phyloP scores from a whole-genome alignment of 2,329 filamentous ascomycete genomes.

The Fusarium mexicanum region DNA sequence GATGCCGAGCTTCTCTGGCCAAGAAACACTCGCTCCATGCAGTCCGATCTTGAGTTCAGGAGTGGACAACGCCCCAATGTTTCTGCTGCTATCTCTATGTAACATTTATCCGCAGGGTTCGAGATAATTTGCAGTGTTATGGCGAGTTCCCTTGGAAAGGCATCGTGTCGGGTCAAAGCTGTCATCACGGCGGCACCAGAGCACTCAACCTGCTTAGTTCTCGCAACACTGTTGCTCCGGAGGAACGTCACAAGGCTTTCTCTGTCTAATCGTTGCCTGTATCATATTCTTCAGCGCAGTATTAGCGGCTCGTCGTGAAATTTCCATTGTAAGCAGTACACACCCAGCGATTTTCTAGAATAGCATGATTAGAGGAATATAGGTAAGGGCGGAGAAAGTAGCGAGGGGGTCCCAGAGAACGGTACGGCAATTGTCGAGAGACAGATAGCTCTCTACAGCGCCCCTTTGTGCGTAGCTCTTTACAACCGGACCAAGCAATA shows the following conservation, averaged over 20 bases:
- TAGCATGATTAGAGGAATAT: fast-evolving
- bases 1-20: neutral
- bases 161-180: fast-evolving
- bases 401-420: neutral
- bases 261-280: neutral
- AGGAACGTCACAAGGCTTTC: neutral
- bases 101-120: fast-evolving
- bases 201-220: too few species aligned
- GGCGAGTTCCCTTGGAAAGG: fast-evolving
- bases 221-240: fast-evolving
- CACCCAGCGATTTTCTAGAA: too few species aligned
- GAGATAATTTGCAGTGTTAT: fast-evolving
- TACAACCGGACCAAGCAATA: fast-evolving
- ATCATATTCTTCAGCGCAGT: neutral
- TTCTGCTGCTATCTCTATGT: fast-evolving
- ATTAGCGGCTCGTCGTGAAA: fast-evolving
- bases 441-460: neutral
- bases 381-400: neutral
- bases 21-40: fast-evolving
- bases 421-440: neutral
- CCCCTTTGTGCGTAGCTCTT: too few species aligned
- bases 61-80: fast-evolving
- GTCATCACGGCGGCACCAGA: fast-evolving
- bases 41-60: neutral
- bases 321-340: fast-evolving